phyloP scores from a whole-genome alignment of 2,329 filamentous ascomycete species.

The Fusarium euwallaceae region DNA sequence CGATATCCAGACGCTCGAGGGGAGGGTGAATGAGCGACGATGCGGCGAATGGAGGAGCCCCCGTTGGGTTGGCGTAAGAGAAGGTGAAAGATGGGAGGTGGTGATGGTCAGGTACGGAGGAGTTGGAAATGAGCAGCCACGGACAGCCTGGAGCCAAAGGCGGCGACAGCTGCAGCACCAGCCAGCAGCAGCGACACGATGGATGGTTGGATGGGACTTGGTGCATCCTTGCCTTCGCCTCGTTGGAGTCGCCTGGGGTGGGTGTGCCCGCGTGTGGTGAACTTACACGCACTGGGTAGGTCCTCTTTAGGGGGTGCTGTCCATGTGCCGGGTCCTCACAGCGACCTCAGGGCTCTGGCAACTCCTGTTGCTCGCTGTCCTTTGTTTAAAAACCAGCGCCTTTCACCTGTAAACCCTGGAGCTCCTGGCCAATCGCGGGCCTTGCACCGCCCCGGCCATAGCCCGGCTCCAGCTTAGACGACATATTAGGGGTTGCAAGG shows the following conservation, averaged over 20 bases:
- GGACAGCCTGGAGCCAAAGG: constrained; percentile 16
- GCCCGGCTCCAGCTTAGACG: constrained; percentile 29
- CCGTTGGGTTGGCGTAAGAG: constrained; percentile 35
- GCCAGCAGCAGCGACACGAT: constrained; percentile 19
- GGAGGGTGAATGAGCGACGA: constrained; percentile 38
- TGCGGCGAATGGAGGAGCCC: constrained; percentile 36
- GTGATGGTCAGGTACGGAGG: constrained; percentile 38
- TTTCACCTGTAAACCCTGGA: constrained; percentile 28
- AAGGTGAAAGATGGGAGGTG: constrained; percentile 38
- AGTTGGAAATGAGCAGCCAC: constrained; percentile 21
- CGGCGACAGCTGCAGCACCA: constrained; percentile 33
- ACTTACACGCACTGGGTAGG: neutral
- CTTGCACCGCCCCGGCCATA: neutral
- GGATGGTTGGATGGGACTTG: constrained; percentile 33
- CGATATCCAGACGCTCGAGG: constrained; percentile 21
- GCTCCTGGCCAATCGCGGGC: constrained; percentile 35
- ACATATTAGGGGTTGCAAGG: constrained; percentile 46
- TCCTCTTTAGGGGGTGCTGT: constrained; percentile 7
- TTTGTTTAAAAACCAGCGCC: constrained; percentile 14
- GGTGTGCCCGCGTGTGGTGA: neutral
- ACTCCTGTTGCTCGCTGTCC: constrained; percentile 31
- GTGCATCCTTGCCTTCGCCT: constrained; percentile 29
- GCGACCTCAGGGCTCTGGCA: constrained; percentile 23
- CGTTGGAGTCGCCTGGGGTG: neutral
- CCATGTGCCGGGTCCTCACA: constrained; percentile 12